Evolutionary conservation across 495 filamentous ascomycete genomes (phyloP).

Genomic region (Aspergillus coremiiformis): DNA sequence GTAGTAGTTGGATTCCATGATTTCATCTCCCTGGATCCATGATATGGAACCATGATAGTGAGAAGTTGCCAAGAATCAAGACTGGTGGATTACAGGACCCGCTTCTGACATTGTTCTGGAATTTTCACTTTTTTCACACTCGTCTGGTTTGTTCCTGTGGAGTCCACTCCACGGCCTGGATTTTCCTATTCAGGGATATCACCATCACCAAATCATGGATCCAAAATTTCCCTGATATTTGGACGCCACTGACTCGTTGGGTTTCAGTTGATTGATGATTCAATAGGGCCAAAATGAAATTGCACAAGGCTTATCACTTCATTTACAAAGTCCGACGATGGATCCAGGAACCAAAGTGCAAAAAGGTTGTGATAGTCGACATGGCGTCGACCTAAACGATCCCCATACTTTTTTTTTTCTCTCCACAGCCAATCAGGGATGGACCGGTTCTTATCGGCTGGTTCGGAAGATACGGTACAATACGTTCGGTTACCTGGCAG

Average conservation of each 20-base stretch:
- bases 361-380: too few species aligned
- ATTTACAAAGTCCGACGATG: too few species aligned
- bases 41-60: not conserved
- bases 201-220: too few species aligned
- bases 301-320: too few species aligned
- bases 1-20: too few species aligned
- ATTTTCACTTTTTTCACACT: too few species aligned
- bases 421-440: not conserved
- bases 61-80: not conserved
- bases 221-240: too few species aligned
- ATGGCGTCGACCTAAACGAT: not conserved
- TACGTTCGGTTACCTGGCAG: too few species aligned
- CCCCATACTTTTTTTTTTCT: too few species aligned
- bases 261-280: not conserved
- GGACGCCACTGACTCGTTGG: not conserved
- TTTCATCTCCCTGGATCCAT: too few species aligned
- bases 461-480: not conserved
- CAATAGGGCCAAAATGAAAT: not conserved
- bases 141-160: not conserved
- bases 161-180: not conserved
- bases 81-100: not conserved
- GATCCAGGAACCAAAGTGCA: not conserved
- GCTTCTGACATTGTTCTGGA: conserved; percentile 2
- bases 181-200: not conserved
- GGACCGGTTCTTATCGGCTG: not conserved